Percentiles rank a stretch among this genome's conserved stretches.
phyloP scores from a whole-genome alignment of 208 protist species.

The Acanthamoeba royreba region DNA sequence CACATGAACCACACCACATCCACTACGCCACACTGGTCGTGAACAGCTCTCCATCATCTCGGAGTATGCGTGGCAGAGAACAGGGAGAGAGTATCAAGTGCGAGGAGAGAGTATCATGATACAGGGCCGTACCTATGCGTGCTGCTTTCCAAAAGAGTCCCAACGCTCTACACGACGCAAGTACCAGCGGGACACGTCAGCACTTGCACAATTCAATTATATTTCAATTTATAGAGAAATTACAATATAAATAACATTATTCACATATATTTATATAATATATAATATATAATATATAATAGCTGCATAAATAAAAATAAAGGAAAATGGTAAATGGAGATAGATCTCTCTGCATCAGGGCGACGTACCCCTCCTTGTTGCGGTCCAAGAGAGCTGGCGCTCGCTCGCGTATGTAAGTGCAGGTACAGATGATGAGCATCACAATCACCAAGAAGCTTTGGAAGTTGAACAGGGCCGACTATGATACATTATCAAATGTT shows the following conservation, averaged over 20 bases:
- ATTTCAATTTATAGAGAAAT: not conserved
- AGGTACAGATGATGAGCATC: slow-evolving; percentile 3
- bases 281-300: not conserved
- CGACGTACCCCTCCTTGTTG: slow-evolving; percentile 22
- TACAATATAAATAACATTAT: not conserved
- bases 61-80: too few relatives aligned
- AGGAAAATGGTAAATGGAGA: not conserved
- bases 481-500: not conserved
- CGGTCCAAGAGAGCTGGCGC: not conserved
- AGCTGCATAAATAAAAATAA: not conserved
- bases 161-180: not conserved
- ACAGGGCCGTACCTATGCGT: not conserved
- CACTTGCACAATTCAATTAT: not conserved
- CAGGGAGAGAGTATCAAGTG: not conserved
- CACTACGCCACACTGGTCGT: too few relatives aligned
- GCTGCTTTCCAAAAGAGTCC: slow-evolving; percentile 39
- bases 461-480: slow-evolving; percentile 33
- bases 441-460: slow-evolving; percentile 30
- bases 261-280: not conserved
- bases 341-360: too few relatives aligned
- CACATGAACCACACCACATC: too few relatives aligned
- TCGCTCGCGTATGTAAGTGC: slow-evolving; percentile 30
- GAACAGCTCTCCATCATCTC: too few relatives aligned
- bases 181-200: not conserved
- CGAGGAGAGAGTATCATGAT: too few relatives aligned